Evolutionary conservation across 2,329 filamentous ascomycete species (phyloP), one percentile per base, ranked within the genome.

Genomic region (Rhytidhysteron rufulum): DNA sequence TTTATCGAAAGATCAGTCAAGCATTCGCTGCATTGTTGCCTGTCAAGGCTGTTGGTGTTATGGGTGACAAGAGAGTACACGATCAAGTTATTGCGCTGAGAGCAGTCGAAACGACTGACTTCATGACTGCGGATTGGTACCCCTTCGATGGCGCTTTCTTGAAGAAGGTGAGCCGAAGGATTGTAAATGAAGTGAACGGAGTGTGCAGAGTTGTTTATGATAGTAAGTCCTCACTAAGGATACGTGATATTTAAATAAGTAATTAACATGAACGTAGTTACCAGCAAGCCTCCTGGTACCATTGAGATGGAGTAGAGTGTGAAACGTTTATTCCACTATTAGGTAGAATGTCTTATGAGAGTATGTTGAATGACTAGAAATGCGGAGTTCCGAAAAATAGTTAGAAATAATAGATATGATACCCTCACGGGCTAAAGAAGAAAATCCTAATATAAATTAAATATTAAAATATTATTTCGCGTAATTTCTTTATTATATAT

Each of bases 51-150:
- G 83, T 86, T 0, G 80, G 80, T 51, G 80, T 83, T 9, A 80
- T 81, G 68, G 82, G 86, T 9, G 85, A 89, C 60, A 80, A 84
- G 70, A 70, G 84, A 25, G 77, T 85, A 20, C 76, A 83, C 53
- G 78, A 75, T 37, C 74, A 83, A 51, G 74, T 83, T 34, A 77
- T 84, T 54, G 72, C 77, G 33, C 62, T 84, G 27, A 66, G 82
- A 43, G 82, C 80, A 2, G 80, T 85, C 3, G 71, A 77, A 55
- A 84, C 73, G 40, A 73, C 69, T 3, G 81, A 87, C 50, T 86
- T 87, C 63, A 90, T 90, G 86, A 86, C 77, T 2, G 85, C 84
- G 18, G 78, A 86, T 59, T 77, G 78, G 45, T 89, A 78, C 64
- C 72, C 79, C 39, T 87, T 88, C 55, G 70, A 77, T 39, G 75